These are phyloP conservation scores for Periconia macrospinosa DNA, from an alignment of 2,329 filamentous ascomycete genomes.

Conservation along the genomic window DNA sequence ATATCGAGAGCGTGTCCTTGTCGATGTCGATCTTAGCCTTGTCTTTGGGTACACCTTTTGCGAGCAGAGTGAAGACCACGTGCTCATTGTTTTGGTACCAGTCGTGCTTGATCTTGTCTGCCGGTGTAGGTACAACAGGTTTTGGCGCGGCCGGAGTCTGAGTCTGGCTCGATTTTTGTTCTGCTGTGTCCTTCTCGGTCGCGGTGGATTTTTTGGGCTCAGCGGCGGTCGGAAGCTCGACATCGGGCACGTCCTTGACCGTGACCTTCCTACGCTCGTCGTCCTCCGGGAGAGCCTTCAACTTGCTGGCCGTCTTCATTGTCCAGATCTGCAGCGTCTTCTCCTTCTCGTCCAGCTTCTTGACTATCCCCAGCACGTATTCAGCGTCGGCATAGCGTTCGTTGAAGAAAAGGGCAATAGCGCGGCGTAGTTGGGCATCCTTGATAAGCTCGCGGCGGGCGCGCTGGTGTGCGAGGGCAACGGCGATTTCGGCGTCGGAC, in stretches of 20 bases:
- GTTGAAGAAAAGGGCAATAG: conserved; percentile 71
- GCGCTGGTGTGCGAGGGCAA: conserved; percentile 69
- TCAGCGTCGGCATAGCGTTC: conserved; percentile 74
- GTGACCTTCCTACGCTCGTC: conserved; percentile 48
- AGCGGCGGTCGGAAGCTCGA: conserved; percentile 47
- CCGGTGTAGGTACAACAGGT: conserved; percentile 44
- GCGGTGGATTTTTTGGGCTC: conserved; percentile 20
- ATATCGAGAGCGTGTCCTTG: conserved; percentile 54
- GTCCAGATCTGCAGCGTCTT: conserved; percentile 61
- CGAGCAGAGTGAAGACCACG: conserved; percentile 66
- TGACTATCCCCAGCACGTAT: conserved; percentile 65
- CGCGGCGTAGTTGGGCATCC: conserved; percentile 80
- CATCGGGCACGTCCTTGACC: conserved; percentile 55
- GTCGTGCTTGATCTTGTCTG: conserved; percentile 66
- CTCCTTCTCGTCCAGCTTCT: conserved; percentile 56
- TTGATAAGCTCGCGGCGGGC: conserved; percentile 75
- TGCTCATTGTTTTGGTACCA: conserved; percentile 68
- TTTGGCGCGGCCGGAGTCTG: conserved; percentile 27
- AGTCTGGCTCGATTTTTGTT: conserved; percentile 1
- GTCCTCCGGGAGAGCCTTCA: conserved; percentile 52
- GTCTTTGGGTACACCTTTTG: conserved; percentile 64
- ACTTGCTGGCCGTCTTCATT: conserved; percentile 56
- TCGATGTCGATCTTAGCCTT: conserved; percentile 53
- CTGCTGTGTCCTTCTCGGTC: background rate
- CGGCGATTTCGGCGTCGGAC: conserved; percentile 52